Conservation (phyloP, 345 rosid genomes). For the Eucalyptus melliodora region DNA sequence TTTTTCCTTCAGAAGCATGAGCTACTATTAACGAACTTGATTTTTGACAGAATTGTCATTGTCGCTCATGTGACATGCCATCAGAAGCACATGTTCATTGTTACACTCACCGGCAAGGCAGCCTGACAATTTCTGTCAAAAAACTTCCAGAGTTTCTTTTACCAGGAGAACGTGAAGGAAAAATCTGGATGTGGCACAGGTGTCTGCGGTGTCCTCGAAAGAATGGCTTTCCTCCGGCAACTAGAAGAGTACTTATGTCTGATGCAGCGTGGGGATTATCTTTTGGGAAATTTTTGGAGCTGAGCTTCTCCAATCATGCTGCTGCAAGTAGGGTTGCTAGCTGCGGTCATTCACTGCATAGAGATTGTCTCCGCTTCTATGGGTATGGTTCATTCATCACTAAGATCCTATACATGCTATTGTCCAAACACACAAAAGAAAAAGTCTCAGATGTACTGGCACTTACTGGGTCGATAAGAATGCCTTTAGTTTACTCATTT, state of each 20-base stretch:
- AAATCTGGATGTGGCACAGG: slow-evolving; percentile 99
- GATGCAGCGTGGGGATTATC: slow-evolving; percentile 99
- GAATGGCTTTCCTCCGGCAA: slow-evolving; percentile 86
- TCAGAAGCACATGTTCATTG: slow-evolving; percentile 96
- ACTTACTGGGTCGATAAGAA: not conserved
- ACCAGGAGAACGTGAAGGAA: slow-evolving; percentile 87
- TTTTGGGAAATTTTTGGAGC: slow-evolving; percentile 93
- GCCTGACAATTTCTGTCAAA: slow-evolving; percentile 88
- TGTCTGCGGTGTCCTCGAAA: slow-evolving; percentile 83
- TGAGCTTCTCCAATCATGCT: slow-evolving; percentile 97
- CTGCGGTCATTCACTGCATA: slow-evolving; percentile 96
- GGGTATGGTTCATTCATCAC: slow-evolving; percentile 37
- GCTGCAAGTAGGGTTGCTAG: slow-evolving; percentile 99
- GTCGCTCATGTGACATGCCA: slow-evolving; percentile 81
- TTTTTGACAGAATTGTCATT: slow-evolving; percentile 35
- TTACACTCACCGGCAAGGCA: slow-evolving; percentile 93
- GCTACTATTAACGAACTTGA: not conserved
- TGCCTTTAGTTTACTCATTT: not conserved
- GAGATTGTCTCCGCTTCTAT: slow-evolving; percentile 98
- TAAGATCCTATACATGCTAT: not conserved
- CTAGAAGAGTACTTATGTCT: slow-evolving; percentile 91
- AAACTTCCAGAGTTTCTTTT: slow-evolving; percentile 49
- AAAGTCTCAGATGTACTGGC: not conserved
- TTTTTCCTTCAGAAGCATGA: not conserved
- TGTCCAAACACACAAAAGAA: not conserved